Percentiles rank a stretch among this genome's conserved stretches.
phyloP scores from a whole-genome alignment of 768 basidiomycete genomes.

The Tricholoma sp. region DNA sequence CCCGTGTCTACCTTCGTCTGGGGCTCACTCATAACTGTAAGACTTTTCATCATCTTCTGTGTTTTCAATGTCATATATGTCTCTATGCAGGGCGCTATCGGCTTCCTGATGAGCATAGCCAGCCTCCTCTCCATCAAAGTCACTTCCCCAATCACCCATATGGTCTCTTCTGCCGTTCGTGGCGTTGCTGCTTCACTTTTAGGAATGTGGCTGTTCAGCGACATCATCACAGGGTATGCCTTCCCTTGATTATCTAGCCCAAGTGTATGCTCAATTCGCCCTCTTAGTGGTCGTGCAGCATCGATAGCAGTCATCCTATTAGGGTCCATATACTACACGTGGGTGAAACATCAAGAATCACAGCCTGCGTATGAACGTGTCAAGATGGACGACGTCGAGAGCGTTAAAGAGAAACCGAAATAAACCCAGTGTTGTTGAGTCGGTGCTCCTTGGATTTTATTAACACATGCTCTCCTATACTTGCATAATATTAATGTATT shows the following conservation, averaged over 20 bases:
- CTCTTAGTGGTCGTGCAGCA: constrained; percentile 65
- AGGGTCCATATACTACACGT: constrained; percentile 84
- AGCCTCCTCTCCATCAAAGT: constrained; percentile 94
- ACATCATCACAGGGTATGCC: constrained; percentile 67
- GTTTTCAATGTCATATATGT: background rate
- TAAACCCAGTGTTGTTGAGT: constrained; percentile 1
- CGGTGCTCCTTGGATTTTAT: background rate
- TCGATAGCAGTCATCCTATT: constrained; percentile 78
- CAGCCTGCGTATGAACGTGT: constrained; percentile 55
- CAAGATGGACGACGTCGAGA: constrained; percentile 60
- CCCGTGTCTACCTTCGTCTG: constrained; percentile 63
- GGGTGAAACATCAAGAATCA: constrained; percentile 77
- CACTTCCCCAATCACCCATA: constrained; percentile 96
- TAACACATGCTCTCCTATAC: background rate
- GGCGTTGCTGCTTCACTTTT: constrained; percentile 89
- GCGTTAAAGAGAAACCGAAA: constrained; percentile 30
- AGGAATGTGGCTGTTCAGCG: constrained; percentile 75
- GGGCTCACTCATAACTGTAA: constrained; percentile 76
- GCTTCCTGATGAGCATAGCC: constrained; percentile 94
- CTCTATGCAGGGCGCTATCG: constrained; percentile 64
- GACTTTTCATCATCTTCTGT: constrained; percentile 19
- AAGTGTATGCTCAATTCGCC: background rate
- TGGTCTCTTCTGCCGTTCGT: constrained; percentile 93
- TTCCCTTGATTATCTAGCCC: background rate
- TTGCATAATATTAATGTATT: background rate